These are phyloP conservation scores for Xylariaceae sp. DNA, from an alignment of 2,329 filamentous ascomycete species.

Conservation along the genomic window DNA sequence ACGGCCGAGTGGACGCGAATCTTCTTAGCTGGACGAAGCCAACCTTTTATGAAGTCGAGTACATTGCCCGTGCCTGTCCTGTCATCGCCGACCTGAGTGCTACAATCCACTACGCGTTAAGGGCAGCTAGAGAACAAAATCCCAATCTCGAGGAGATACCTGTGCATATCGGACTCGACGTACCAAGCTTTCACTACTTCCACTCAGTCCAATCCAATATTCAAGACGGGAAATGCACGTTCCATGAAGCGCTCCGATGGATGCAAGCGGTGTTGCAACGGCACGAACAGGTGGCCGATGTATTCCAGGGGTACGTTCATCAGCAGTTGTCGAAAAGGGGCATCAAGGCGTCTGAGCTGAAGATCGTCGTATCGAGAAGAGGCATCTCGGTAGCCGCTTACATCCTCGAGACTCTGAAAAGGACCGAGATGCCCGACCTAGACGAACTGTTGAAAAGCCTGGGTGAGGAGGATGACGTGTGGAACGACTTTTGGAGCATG, in stretches of 20 bases:
- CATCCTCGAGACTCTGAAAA: constrained; percentile 5
- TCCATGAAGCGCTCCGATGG: constrained; percentile 5
- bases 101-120: constrained; percentile 2
- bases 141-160: not conserved
- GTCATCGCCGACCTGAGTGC: constrained; percentile 5
- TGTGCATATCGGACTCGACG: constrained; percentile 2
- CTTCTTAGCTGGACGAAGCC: constrained; percentile 1
- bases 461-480: constrained; percentile 4
- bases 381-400: constrained; percentile 5
- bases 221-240: constrained; percentile 2
- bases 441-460: constrained; percentile 4
- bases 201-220: constrained; percentile 4
- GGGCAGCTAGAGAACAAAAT: constrained; percentile 1
- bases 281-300: constrained; percentile 3
- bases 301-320: constrained; percentile 4
- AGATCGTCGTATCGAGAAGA: constrained; percentile 4
- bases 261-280: constrained; percentile 4
- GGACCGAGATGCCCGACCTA: constrained; percentile 3
- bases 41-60: constrained; percentile 4
- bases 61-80: constrained; percentile 5
- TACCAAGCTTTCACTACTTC: constrained; percentile 6
- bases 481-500: constrained; percentile 6
- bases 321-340: constrained; percentile 4
- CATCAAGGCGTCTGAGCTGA: not conserved
- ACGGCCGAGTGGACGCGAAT: constrained; percentile 3